Base-by-base conservation (phyloP, 75 land plant genomes). In the Pinus tabuliformis region DNA sequence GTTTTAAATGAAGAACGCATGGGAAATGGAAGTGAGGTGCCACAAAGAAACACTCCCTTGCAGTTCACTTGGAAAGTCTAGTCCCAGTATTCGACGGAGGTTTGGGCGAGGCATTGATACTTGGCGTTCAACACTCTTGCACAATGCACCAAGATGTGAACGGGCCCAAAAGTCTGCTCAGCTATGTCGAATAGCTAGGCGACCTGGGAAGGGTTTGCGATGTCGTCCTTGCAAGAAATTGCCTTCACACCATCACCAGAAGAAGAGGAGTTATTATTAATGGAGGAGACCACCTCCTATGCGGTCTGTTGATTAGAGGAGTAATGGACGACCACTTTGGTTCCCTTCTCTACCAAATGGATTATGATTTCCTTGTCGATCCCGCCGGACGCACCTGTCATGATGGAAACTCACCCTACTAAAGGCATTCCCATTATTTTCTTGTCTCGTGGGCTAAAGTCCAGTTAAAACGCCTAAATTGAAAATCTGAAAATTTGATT, bases 381-480 rank as follows among this genome's bases (percentile, higher is more conserved):
- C 37, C 89, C 90, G 30, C 89, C 66, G 0, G 89, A 78, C 5
- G 83, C 89, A 20, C 90, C 90, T 5, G 89, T 88, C 6, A 88
- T 83, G 73, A 88, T 78, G 70, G 89, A 86, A 14, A 83, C 85
- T 57, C 84, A 73, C 16, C 77, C 86, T 24, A 62, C 4, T 4
- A 75, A 59, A 33, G 75, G 36, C 61, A 18, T 13, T 59, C 49
- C 49, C 49, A n/a, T 59, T n/a, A 5, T 59, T n/a, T 58, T 59
- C 20, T 59, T 20, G 20, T n/a, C 61, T 59, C 18, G 49, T 45
- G 49, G 49, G 52, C 49, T 45, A 6, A 42, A 42, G 52, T 8
- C 52, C 52, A 49, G 11, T 11, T 49, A 8, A 7, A 49, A 49
- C 11, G 11, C 0, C 9, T 1, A 8, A 49, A 8, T 49, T 49